A percentile compares a stretch with the other conserved stretches of the same genome.
Evolutionary conservation across 2,329 filamentous ascomycete species (phyloP).

Genomic region (Phaeophleospora eucalypticola): DNA sequence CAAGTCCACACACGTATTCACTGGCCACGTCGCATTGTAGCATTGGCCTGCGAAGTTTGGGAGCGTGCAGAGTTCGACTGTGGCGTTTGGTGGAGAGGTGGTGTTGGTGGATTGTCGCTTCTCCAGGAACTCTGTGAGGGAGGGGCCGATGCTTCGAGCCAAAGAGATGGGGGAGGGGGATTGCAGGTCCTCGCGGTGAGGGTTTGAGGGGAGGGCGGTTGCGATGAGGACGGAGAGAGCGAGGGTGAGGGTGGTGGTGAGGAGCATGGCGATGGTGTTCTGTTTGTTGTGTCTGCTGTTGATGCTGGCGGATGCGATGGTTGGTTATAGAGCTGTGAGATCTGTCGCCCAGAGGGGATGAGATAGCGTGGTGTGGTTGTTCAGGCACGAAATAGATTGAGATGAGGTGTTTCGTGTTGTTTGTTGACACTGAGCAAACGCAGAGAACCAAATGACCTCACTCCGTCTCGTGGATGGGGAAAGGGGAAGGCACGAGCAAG

Average conservation of each 20-base stretch:
- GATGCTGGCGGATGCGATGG: background rate
- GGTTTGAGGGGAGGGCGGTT: background rate
- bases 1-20: conserved; percentile 25
- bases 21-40: conserved; percentile 20
- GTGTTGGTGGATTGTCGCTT: conserved; percentile 6
- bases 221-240: background rate
- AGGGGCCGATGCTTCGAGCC: too few species aligned
- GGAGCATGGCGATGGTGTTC: background rate
- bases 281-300: background rate
- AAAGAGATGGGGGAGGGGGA: background rate
- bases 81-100: conserved; percentile 9
- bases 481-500: background rate
- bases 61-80: conserved; percentile 32
- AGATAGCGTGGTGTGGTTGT: too few species aligned
- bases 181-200: background rate
- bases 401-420: too few species aligned
- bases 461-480: too few species aligned
- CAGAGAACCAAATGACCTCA: too few species aligned
- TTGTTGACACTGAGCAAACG: too few species aligned
- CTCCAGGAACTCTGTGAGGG: conserved; percentile 2
- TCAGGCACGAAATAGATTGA: too few species aligned
- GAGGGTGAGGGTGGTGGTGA: background rate
- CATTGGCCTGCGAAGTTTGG: conserved; percentile 26
- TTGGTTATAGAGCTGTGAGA: background rate
- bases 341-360: background rate